Conservation (phyloP, 129 eudicot species). For the Lonicera japonica region DNA sequence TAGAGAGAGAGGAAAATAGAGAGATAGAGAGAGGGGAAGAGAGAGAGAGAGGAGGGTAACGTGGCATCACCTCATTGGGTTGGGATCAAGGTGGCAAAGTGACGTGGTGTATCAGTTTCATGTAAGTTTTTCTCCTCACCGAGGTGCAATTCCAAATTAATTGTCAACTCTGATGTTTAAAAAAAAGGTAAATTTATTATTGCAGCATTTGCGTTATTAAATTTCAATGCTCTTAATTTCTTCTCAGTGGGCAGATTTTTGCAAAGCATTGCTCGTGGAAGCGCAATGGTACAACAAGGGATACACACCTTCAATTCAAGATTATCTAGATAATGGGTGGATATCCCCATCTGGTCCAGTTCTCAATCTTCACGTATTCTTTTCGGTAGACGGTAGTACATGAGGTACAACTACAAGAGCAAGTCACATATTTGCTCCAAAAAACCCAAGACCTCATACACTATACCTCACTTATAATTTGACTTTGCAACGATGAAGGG, state of each 20-base stretch:
- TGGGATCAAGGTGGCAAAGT: no score
- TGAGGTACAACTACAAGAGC: conserved; percentile 20
- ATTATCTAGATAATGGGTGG: conserved; percentile 36
- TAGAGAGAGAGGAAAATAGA: no score
- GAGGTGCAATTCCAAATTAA: no score
- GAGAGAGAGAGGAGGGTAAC: no score
- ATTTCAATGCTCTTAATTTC: no score
- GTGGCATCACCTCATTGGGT: no score
- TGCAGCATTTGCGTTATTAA: no score
- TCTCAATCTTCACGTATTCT: conserved; percentile 21
- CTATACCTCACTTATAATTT: conserved; percentile 29
- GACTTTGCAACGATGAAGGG: conserved; percentile 52
- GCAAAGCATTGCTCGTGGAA: conserved; percentile 37
- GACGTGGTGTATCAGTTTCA: no score
- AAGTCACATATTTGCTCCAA: conserved; percentile 8
- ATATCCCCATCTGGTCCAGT: conserved; percentile 37
- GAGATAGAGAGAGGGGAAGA: no score
- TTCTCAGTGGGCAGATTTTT: conserved; percentile 36
- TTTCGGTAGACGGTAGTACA: conserved; percentile 1
- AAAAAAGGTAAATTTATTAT: no score
- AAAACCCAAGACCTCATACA: conserved; percentile 15
- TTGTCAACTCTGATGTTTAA: no score
- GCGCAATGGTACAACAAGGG: conserved; percentile 31
- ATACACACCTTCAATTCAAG: conserved; percentile 21
- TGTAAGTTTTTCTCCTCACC: no score